Conservation (phyloP, 164 flowering plant species). For the Houttuynia cordata region DNA sequence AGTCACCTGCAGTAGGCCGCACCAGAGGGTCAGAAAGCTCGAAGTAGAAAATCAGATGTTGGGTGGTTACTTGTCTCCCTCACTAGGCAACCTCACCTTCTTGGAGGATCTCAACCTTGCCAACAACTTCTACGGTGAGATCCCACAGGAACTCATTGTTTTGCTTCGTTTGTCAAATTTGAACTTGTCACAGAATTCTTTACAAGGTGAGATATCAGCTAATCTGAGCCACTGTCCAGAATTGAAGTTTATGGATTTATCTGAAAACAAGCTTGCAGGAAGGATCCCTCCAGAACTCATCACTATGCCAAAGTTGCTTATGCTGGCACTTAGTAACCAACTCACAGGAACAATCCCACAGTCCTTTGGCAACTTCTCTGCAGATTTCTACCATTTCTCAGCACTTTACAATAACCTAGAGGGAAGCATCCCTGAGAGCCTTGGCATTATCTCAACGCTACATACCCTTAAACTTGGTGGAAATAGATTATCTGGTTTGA, state of each 20-base stretch:
- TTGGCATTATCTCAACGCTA: conserved; percentile 18
- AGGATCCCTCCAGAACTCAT: conserved; percentile 21
- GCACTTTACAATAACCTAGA: conserved; percentile 13
- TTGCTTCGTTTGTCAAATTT: conserved; percentile 21
- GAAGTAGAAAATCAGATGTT: conserved; percentile 14
- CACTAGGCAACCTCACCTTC: conserved; percentile 34
- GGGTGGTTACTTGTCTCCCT: conserved; percentile 24
- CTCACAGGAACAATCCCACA: conserved; percentile 31
- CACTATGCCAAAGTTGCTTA: conserved; percentile 15
- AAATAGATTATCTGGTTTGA: conserved; percentile 27
- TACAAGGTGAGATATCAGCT: conserved; percentile 22
- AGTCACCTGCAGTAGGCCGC: conserved; percentile 14
- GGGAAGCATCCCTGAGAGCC: conserved; percentile 23
- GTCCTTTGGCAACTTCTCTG: conserved; percentile 22
- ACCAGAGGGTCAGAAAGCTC: conserved; percentile 18
- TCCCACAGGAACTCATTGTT: conserved; percentile 21
- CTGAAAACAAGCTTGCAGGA: conserved; percentile 20
- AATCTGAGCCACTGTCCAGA: conserved; percentile 12
- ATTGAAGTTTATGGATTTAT: conserved; percentile 19
- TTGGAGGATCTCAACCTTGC: conserved; percentile 23
- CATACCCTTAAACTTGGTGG: conserved; percentile 17
- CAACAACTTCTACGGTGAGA: conserved; percentile 20
- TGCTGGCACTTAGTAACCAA: conserved; percentile 19
- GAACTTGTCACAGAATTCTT: conserved; percentile 21
- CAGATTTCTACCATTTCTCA: conserved; percentile 9